A percentile compares a stretch with the other conserved stretches of the same genome.
phyloP scores from a whole-genome alignment of 768 basidiomycete genomes.

The Boletus edulis region DNA sequence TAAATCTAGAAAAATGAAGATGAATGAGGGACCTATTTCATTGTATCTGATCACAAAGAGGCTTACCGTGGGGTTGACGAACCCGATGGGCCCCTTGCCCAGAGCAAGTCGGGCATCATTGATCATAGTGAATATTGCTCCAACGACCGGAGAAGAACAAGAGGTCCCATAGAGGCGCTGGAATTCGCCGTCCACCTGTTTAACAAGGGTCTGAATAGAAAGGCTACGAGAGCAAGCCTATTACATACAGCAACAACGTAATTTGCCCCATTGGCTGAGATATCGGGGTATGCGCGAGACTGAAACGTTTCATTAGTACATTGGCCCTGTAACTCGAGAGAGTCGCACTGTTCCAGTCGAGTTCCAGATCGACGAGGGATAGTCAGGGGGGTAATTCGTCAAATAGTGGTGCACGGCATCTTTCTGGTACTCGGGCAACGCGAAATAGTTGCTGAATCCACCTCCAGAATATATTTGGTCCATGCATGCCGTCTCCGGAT shows the following conservation, averaged over 20 bases:
- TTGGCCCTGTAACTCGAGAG: not conserved
- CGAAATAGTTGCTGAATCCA: slow-evolving; percentile 43
- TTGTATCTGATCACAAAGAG: not conserved
- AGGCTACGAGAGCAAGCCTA: not conserved
- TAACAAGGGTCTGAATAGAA: not conserved
- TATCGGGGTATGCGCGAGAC: slow-evolving; percentile 38
- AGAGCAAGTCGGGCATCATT: slow-evolving; percentile 36
- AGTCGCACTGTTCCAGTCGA: slow-evolving; percentile 24
- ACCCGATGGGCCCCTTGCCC: slow-evolving; percentile 31
- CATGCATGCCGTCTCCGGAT: slow-evolving; percentile 52
- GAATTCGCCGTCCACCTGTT: slow-evolving; percentile 27
- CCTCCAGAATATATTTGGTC: slow-evolving; percentile 44
- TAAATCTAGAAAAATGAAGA: not conserved
- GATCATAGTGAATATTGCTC: slow-evolving; percentile 36
- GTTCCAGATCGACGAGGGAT: slow-evolving; percentile 27
- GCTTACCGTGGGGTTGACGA: slow-evolving; percentile 8
- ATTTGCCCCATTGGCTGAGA: slow-evolving; percentile 37
- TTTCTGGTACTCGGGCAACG: slow-evolving; percentile 40
- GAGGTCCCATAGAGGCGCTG: slow-evolving; percentile 33
- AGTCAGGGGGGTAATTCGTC: slow-evolving; percentile 28
- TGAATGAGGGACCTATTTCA: not conserved
- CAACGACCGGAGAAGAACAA: slow-evolving; percentile 29
- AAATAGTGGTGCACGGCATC: slow-evolving; percentile 32
- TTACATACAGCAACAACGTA: slow-evolving; percentile 21
- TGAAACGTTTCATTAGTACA: slow-evolving; percentile 11